Percentiles rank a stretch among this genome's conserved stretches.
Evolutionary conservation across 2,329 filamentous ascomycete species (phyloP).

Genomic region (Stachybotrys echinatus): DNA sequence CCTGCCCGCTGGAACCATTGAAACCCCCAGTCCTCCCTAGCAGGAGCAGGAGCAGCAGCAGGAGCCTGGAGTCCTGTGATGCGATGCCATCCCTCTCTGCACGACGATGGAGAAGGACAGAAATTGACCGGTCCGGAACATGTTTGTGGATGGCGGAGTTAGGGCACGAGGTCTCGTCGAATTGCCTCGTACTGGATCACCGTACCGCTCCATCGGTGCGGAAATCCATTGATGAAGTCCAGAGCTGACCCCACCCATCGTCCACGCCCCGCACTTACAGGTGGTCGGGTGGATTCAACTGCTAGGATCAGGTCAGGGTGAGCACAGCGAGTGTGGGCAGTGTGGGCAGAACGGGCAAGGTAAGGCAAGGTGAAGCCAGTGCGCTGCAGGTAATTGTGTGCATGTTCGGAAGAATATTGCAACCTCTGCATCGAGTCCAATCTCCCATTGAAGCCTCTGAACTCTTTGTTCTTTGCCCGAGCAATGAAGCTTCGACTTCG

Average conservation of each 20-base stretch:
- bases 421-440: neutral
- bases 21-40: neutral
- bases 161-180: slow-evolving; percentile 21
- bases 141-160: slow-evolving; percentile 18
- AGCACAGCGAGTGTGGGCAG: too few relatives aligned
- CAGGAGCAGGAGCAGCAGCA: neutral
- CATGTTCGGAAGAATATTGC: neutral
- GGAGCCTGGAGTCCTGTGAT: neutral
- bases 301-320: neutral
- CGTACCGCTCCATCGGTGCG: slow-evolving; percentile 17
- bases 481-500: neutral
- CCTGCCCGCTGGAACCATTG: neutral
- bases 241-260: neutral
- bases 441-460: neutral
- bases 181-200: slow-evolving; percentile 6
- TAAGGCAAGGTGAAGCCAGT: neutral
- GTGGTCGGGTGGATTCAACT: slow-evolving; percentile 1
- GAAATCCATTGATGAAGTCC: slow-evolving; percentile 2
- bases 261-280: slow-evolving; percentile 5
- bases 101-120: neutral
- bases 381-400: neutral
- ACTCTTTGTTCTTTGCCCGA: neutral
- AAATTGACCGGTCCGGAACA: neutral
- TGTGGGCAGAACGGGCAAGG: neutral
- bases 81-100: neutral